Evolutionary conservation across 768 basidiomycete species (phyloP), one percentile per base, ranked within the genome.

Genomic region (Pleurotus ostreatus): DNA sequence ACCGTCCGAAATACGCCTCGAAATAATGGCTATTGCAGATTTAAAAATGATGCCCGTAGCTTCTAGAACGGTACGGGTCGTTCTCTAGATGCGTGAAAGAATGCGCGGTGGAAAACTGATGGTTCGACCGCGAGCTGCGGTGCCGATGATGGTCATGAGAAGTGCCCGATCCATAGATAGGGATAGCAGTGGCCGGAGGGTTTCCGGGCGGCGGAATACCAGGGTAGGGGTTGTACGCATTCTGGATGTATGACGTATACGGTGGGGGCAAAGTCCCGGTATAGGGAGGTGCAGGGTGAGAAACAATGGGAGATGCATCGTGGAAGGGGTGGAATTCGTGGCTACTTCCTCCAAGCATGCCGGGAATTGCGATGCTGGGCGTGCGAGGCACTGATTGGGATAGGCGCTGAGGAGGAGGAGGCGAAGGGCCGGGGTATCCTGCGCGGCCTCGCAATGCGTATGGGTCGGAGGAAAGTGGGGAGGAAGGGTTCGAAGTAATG

Each of bases 41-140:
- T 38, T 53, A 53, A 25, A 53, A 53, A 39, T 41, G 51, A 53
- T n/a, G 39, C 23, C 51, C 51, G 37, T 53, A 41, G 51, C 51
- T 53, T 53, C 51, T 53, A 22, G 51, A 53, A 34, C 16, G 51
- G 39, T 53, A 53, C 13, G 39, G 51, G 22, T 53, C 23, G 51
- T 53, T 53, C 51, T 53, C 51, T 53, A 53, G 22, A 23, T 53
- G 51, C 22, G 51, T 39, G 51, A 53, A 53, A 39, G 51, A 39
- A 23, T 18, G n/a, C 18, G 34, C 8, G 39, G 37, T 15, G 4
- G 51, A 16, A 16, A 53, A 23, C 15, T 53, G 39, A n/a, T 53
- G 51, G 38, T 39, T 53, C 51, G 37, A 53, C 15, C 38, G 51
- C 5, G 51, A 13, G n/a, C 51, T 53, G 7, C 18, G 39, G 38